phyloP scores from a whole-genome alignment of 768 basidiomycete species.

The Lactarius trivialis region DNA sequence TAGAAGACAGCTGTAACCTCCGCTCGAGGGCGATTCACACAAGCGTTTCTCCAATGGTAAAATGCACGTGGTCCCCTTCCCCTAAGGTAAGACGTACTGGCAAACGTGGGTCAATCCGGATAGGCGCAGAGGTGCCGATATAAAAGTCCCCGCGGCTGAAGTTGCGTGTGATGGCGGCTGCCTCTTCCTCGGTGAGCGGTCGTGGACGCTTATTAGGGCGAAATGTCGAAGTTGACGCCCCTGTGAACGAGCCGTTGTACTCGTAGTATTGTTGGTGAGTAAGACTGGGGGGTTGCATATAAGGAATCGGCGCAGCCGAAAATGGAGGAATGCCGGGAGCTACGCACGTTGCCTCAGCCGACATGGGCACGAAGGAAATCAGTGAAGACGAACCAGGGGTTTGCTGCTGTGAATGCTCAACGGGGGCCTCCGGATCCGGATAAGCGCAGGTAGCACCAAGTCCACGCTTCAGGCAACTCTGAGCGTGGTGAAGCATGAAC shows the following conservation, averaged over 20 bases:
- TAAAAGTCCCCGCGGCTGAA: constrained; percentile 79
- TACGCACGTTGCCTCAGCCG: constrained; percentile 28
- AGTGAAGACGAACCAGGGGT: constrained; percentile 23
- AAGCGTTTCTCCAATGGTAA: constrained; percentile 46
- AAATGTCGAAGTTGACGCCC: constrained; percentile 68
- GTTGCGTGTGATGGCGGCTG: constrained; percentile 76
- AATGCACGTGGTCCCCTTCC: constrained; percentile 77
- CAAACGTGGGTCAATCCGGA: constrained; percentile 74
- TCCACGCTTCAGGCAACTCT: constrained; percentile 82
- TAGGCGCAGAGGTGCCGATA: constrained; percentile 72
- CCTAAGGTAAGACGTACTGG: constrained; percentile 75
- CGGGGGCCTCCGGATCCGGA: constrained; percentile 59
- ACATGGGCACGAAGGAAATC: constrained; percentile 22
- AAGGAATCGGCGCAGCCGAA: constrained; percentile 35
- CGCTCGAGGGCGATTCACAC: constrained; percentile 28
- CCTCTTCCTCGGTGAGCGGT: constrained; percentile 75
- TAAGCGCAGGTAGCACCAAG: constrained; percentile 65
- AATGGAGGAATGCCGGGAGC: constrained; percentile 32
- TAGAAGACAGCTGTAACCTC: constrained; percentile 1
- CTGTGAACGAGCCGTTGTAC: constrained; percentile 47
- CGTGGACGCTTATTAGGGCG: constrained; percentile 76
- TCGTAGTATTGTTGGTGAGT: constrained; percentile 67
- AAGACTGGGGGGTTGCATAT: constrained; percentile 34
- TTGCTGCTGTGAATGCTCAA: constrained; percentile 22
- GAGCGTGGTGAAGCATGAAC: constrained; percentile 9